Percentiles rank a stretch among this genome's conserved stretches.
phyloP scores from a whole-genome alignment of 345 rosid species.

The Zanthoxylum bungeanum region DNA sequence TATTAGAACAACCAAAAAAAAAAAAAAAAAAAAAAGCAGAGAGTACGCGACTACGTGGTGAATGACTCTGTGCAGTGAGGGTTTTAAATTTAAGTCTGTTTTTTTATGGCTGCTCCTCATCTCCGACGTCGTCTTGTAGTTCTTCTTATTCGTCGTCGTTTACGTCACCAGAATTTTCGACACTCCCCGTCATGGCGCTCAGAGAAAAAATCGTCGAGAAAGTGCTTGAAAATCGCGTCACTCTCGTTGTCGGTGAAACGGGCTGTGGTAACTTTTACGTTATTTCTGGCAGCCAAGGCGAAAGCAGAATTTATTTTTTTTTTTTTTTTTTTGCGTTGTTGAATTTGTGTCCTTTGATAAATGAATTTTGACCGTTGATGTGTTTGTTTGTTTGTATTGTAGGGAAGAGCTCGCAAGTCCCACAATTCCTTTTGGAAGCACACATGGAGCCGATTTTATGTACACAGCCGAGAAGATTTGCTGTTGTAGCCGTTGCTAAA shows the following conservation, averaged over 20 bases:
- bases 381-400: background rate
- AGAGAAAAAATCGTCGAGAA: conserved; percentile 71
- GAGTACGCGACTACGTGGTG: background rate
- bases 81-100: background rate
- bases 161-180: conserved; percentile 43
- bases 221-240: conserved; percentile 83
- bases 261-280: conserved; percentile 79
- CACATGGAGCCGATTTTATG: conserved; percentile 77
- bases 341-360: background rate
- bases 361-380: conserved; percentile 9
- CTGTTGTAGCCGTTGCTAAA: conserved; percentile 93
- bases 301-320: background rate
- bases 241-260: conserved; percentile 90
- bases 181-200: conserved; percentile 70
- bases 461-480: conserved; percentile 93
- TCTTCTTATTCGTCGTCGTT: conserved; percentile 44
- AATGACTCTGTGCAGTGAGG: background rate
- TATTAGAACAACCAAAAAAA: background rate
- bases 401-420: conserved; percentile 98
- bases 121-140: conserved; percentile 47
- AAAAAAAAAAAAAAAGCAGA: background rate
- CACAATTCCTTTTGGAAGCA: conserved; percentile 77
- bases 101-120: conserved; percentile 48
- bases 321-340: background rate
- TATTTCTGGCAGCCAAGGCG: conserved; percentile 2